A percentile compares a stretch with the other conserved stretches of the same genome.
phyloP scores from a whole-genome alignment of 306 rosid species.

The Spatholobus suberectus region DNA sequence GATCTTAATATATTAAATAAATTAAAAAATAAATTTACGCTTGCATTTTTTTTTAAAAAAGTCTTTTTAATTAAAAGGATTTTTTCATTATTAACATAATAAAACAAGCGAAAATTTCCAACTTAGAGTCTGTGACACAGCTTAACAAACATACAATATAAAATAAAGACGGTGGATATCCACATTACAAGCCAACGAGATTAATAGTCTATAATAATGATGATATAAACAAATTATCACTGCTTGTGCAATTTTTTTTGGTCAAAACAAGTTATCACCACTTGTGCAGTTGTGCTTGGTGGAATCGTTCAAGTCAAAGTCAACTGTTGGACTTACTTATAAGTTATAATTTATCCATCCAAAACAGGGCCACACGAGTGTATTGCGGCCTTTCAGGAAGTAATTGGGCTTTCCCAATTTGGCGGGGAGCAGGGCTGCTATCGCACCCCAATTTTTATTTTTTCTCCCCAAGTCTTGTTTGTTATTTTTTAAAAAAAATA shows the following conservation, averaged over 20 bases:
- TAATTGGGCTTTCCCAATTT: too few relatives aligned
- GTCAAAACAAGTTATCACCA: neutral
- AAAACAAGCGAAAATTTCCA: neutral
- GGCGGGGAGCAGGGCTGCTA: too few relatives aligned
- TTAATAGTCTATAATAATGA: neutral
- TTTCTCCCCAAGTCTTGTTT: too few relatives aligned
- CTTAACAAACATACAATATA: neutral
- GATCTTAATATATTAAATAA: neutral
- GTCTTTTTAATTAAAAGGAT: too few relatives aligned
- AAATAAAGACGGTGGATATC: slow-evolving; percentile 7
- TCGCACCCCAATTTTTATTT: too few relatives aligned
- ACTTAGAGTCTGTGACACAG: neutral
- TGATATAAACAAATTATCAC: neutral
- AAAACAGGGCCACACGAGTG: neutral
- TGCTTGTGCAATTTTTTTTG: neutral
- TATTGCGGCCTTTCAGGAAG: too few relatives aligned
- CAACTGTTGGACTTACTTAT: neutral
- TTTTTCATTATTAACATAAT: neutral
- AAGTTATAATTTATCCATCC: neutral
- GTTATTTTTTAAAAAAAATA: too few relatives aligned
- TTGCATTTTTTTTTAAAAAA: too few relatives aligned
- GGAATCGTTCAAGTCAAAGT: slow-evolving; percentile 33
- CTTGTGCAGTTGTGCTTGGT: neutral
- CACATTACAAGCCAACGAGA: neutral
- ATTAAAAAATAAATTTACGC: neutral